These are phyloP conservation scores for Vitis cinerea DNA, from an alignment of 164 flowering plant genomes.

Conservation along the genomic window DNA sequence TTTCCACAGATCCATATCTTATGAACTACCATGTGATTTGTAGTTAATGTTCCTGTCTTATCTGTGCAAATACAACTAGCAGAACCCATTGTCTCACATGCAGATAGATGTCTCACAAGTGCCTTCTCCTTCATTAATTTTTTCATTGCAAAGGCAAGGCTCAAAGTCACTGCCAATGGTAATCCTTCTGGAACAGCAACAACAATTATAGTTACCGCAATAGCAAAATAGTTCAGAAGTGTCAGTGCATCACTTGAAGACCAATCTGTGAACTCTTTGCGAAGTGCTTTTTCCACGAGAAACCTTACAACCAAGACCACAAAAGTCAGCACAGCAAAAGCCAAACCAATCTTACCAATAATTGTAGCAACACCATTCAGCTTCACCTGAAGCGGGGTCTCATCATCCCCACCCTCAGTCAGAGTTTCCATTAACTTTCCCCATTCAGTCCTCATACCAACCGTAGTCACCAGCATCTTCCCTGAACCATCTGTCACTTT, in stretches of 20 bases:
- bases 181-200: constrained; percentile 50
- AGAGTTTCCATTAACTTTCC: constrained; percentile 47
- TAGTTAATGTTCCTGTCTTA: constrained; percentile 44
- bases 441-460: constrained; percentile 48
- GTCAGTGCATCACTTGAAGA: constrained; percentile 32
- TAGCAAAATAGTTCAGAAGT: constrained; percentile 34
- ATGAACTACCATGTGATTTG: constrained; percentile 44
- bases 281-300: constrained; percentile 24
- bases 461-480: constrained; percentile 40
- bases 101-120: constrained; percentile 43
- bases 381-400: constrained; percentile 43
- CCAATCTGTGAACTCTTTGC: constrained; percentile 25
- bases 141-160: constrained; percentile 51
- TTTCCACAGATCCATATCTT: constrained; percentile 28
- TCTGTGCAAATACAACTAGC: constrained; percentile 45
- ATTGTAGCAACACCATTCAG: constrained; percentile 38
- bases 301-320: constrained; percentile 27
- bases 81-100: constrained; percentile 52
- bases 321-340: constrained; percentile 36
- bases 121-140: constrained; percentile 40
- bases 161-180: constrained; percentile 43
- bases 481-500: constrained; percentile 40
- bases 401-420: constrained; percentile 40
- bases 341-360: constrained; percentile 39
- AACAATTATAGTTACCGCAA: constrained; percentile 41